Base-by-base conservation (phyloP, 1,284 basidiomycete genomes). In the Athelia psychrophila region DNA sequence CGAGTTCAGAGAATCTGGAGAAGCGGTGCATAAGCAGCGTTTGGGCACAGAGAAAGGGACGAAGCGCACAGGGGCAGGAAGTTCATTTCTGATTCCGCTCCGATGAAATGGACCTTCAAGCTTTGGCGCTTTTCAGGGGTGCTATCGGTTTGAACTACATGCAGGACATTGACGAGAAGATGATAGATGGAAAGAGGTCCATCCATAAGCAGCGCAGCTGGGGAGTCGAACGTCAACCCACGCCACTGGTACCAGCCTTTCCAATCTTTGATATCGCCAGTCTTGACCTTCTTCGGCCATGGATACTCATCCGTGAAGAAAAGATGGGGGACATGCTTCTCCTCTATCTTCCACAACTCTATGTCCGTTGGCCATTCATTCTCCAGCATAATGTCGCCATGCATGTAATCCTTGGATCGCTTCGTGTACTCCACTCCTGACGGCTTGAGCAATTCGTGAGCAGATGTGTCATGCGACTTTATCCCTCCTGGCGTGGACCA, bases 181-280 rank as follows among this genome's bases (percentile, higher is more conserved):
- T 67, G 63, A 50, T 74, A 75, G 27, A 66, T 60, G 10, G 64
- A 65, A 48, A 76, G 59, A 35, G 74, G 72, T 46, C 64, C 75
- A 51, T 69, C 63, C 66, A 74, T 65, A 23, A 74, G 61, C 38
- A 75, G 60, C 36, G 70, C 67, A 0, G 68, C 72, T n/a, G 74
- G 73, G 32, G 74, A 75, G 27, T 61, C 64, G 47, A 69, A 55
- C 42, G 70, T 60, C 30, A 74, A 52, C 44, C 62, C 62, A 45
- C 72, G 67, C 72, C 73, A 75, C 45, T 62, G 51, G 50, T 74
- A 64, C 71, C 72, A 74, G n/a, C 68, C 67, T 23, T 64, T 62
- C 72, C 72, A 75, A 58, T 72, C 69, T 22, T 47, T 51, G 49
- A 53, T 49, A 45, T 56, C 54, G 6, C 55, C 55, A 16, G 46